phyloP scores from a whole-genome alignment of 1,284 basidiomycete species.

The Cutaneotrichosporon sp. region DNA sequence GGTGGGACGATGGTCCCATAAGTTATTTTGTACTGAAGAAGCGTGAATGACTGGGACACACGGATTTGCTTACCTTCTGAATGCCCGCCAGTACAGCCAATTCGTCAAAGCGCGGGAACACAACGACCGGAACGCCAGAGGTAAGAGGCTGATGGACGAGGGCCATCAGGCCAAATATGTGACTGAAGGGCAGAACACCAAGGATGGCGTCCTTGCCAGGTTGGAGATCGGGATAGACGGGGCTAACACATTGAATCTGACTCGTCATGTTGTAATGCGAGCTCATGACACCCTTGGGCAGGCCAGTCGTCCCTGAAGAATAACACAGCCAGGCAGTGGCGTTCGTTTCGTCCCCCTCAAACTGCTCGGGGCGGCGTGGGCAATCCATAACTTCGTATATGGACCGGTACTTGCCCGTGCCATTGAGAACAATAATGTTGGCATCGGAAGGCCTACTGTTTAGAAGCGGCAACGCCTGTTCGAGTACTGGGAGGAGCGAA shows the following conservation, averaged over 20 bases:
- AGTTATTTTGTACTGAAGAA: constrained; percentile 63
- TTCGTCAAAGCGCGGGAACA: constrained; percentile 62
- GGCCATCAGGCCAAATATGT: constrained; percentile 18
- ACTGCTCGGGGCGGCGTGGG: constrained; percentile 7
- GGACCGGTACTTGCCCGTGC: constrained; percentile 8
- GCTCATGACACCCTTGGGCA: constrained; percentile 52
- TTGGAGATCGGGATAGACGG: constrained; percentile 4
- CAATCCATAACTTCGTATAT: constrained; percentile 19
- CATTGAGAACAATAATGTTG: constrained; percentile 7
- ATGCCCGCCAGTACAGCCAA: constrained; percentile 60
- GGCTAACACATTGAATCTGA: constrained; percentile 21
- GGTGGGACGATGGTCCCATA: constrained; percentile 72
- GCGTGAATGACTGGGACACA: no score
- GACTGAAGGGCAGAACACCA: constrained; percentile 15
- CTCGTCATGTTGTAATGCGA: constrained; percentile 61
- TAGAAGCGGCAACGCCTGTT: constrained; percentile 22
- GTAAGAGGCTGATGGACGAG: constrained; percentile 61
- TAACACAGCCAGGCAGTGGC: constrained; percentile 55
- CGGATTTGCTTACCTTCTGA: constrained; percentile 50
- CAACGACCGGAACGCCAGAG: constrained; percentile 58
- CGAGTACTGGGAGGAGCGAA: constrained; percentile 48
- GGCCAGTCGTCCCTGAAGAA: constrained; percentile 57
- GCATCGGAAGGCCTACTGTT: neutral
- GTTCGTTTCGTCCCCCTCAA: constrained; percentile 7
- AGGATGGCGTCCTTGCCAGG: constrained; percentile 12